These are phyloP conservation scores for Pezicula rhizophila DNA, from an alignment of 2,329 filamentous ascomycete genomes.

Conservation along the genomic window DNA sequence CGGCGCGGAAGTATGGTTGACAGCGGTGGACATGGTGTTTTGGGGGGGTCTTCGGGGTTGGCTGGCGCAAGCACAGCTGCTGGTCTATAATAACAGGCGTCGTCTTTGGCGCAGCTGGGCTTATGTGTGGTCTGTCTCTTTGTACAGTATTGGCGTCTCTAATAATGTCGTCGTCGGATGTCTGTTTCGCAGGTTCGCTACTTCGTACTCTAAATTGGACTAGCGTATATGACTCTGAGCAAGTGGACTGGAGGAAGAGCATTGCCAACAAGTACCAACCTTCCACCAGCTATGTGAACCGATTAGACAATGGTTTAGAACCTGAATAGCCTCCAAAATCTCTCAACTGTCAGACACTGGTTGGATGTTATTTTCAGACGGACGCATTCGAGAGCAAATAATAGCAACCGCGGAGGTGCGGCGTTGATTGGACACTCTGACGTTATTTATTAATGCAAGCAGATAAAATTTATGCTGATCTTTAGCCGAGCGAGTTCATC, in stretches of 20 bases:
- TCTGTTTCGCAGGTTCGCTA: neutral
- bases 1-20: constrained; percentile 31
- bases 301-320: too few relatives aligned
- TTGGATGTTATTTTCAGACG: too few relatives aligned
- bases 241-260: neutral
- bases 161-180: constrained; percentile 6
- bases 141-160: neutral
- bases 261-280: too few relatives aligned
- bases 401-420: neutral
- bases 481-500: neutral
- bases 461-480: neutral
- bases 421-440: constrained; percentile 1
- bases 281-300: too few relatives aligned
- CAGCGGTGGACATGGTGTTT: constrained; percentile 27
- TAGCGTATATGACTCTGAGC: neutral
- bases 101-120: constrained; percentile 7
- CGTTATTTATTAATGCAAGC: constrained; percentile 3
- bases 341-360: too few relatives aligned
- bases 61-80: constrained; percentile 18
- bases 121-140: constrained; percentile 5
- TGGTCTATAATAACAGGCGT: constrained; percentile 2
- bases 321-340: too few relatives aligned
- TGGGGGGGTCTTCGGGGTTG: neutral
- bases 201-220: neutral
- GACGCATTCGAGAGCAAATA: neutral